Evolutionary conservation across 768 basidiomycete genomes (phyloP), one percentile per base, ranked within the genome.

Genomic region (Suillus ampliporus): DNA sequence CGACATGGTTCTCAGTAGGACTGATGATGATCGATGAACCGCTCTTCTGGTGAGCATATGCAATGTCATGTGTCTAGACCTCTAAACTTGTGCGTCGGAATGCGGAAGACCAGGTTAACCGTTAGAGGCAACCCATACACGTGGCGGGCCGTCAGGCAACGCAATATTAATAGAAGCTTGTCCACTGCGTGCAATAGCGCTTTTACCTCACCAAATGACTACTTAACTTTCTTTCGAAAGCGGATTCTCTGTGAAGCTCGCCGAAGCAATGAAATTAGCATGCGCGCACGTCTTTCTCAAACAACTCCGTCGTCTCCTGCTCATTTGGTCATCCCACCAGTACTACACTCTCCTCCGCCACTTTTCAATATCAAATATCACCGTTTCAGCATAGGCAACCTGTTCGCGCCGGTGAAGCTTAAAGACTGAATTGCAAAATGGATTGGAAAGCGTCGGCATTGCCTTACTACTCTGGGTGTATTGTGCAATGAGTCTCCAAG

Each of bases 1-100:
- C 31, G 87, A 81, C 82, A 88, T 87, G 43, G 75, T 76, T 71
- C 72, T 60, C 28, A 66, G 35, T 5, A 68, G 66, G 17, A 51
- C 60, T 64, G 69, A 62, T 63, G 65, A n/a, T n/a, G n/a, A 65
- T 68, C 64, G 67, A 38, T 64, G 63, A n/a, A 67, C 48, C 10
- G 21, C 56, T 54, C 66, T 69, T 57, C 56, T 61, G 57, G 48
- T 47, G 7, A 67, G 23, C 67, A 44, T 67, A 31, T 62, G 63
- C 62, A 69, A 43, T 38, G 67, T 65, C 57, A 65, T 65, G 68
- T 70, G 72, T 37, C 26, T 44, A 53, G 67, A 65, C 37, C 5
- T 37, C 26, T 44, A 53, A 70, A 65, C 37, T 11, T 40, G 56
- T 9, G 19, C n/a, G 56, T 57, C 56, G 56, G 56, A 57, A 57